A percentile compares a stretch with the other conserved stretches of the same genome.
These are phyloP conservation scores for Pythium volutum DNA, from an alignment of 352 stramenopile species.

Conservation along the genomic window DNA sequence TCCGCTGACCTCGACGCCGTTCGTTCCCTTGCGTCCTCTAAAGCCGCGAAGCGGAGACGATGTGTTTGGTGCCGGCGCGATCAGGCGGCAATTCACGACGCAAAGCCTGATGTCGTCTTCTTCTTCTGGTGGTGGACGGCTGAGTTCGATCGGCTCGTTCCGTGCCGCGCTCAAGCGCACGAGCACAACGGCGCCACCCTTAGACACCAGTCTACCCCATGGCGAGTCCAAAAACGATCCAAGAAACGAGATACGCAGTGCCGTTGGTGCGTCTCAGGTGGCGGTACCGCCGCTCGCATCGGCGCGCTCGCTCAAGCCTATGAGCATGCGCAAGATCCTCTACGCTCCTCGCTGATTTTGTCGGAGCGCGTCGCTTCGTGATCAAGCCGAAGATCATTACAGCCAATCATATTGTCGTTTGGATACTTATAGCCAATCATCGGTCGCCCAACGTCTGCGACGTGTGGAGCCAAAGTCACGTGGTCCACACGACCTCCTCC, in stretches of 20 bases:
- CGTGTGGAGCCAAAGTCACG: not conserved
- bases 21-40: conserved; percentile 26
- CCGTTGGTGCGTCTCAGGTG: not conserved
- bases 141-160: conserved; percentile 31
- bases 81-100: not conserved
- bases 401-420: not conserved
- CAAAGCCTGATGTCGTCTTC: not conserved
- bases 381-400: not conserved
- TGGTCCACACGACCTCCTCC: not conserved
- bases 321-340: conserved; percentile 8
- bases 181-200: not conserved
- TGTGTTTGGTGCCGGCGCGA: conserved; percentile 21
- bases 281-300: not conserved
- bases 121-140: not conserved
- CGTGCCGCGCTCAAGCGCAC: conserved; percentile 9
- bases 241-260: not conserved
- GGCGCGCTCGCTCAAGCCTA: conserved; percentile 2
- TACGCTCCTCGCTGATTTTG: not conserved
- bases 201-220: not conserved
- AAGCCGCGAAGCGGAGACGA: conserved; percentile 30
- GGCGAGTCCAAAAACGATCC: not conserved
- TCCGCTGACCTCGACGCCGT: not conserved
- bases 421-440: not conserved
- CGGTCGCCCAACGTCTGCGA: not conserved
- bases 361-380: conserved; percentile 3